These are phyloP conservation scores for Cytidiella melzeri DNA, from an alignment of 768 basidiomycete genomes.

Conservation along the genomic window DNA sequence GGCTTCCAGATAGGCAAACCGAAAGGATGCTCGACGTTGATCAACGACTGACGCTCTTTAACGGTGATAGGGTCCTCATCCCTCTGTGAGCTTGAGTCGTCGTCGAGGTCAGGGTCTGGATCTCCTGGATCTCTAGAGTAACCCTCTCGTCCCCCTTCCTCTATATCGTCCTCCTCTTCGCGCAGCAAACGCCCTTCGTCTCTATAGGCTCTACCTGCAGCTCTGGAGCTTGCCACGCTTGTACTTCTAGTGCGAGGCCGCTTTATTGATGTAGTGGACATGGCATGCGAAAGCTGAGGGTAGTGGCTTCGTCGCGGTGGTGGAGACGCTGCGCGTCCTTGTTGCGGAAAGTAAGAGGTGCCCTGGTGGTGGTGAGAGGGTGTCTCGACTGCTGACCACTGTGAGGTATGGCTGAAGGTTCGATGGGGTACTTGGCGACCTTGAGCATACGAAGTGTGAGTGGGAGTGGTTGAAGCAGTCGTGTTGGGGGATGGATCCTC, in stretches of 20 bases:
- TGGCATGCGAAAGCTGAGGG: slow-evolving; percentile 40
- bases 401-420: slow-evolving; percentile 44
- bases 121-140: slow-evolving; percentile 29
- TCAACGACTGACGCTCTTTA: slow-evolving; percentile 93
- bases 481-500: slow-evolving; percentile 12
- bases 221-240: slow-evolving; percentile 55
- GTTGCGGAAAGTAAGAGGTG: slow-evolving; percentile 54
- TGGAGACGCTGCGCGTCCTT: slow-evolving; percentile 39
- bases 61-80: slow-evolving; percentile 89
- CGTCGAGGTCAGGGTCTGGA: slow-evolving; percentile 32
- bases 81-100: slow-evolving; percentile 34
- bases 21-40: slow-evolving; percentile 98
- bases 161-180: slow-evolving; percentile 48
- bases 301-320: slow-evolving; percentile 35
- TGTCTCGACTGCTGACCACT: slow-evolving; percentile 51
- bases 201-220: slow-evolving; percentile 36
- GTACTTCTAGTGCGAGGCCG: slow-evolving; percentile 47
- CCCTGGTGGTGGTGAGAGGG: slow-evolving; percentile 64
- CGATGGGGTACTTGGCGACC: slow-evolving; percentile 20
- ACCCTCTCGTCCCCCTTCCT: slow-evolving; percentile 18
- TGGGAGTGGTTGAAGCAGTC: slow-evolving; percentile 8
- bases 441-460: background rate
- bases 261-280: slow-evolving; percentile 46
- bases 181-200: slow-evolving; percentile 42
- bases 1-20: slow-evolving; percentile 99